Conservation (phyloP, 164 flowering plant species). For the Kingdonia uniflora region DNA sequence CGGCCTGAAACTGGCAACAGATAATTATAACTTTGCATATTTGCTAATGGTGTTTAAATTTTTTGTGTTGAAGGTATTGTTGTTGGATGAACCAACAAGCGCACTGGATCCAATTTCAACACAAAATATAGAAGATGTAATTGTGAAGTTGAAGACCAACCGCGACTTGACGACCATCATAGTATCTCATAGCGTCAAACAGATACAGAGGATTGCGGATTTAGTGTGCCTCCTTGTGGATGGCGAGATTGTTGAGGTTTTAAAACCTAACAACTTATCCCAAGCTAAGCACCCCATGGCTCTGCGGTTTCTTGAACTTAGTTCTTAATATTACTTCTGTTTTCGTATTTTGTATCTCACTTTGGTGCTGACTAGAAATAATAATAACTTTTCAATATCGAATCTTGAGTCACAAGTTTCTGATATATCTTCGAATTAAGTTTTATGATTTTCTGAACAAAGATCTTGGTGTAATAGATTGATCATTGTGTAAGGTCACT, state of each 20-base stretch:
- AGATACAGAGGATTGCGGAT: slow-evolving; percentile 24
- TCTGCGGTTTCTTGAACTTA: slow-evolving; percentile 19
- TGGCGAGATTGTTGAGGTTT: slow-evolving; percentile 23
- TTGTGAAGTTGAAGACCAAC: slow-evolving; percentile 15
- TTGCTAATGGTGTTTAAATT: too few relatives aligned
- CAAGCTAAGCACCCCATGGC: slow-evolving; percentile 25
- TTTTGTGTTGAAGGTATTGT: slow-evolving; percentile 14
- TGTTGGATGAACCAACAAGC: slow-evolving; percentile 28
- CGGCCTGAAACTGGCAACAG: background rate
- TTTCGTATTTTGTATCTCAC: too few relatives aligned
- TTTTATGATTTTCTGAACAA: too few relatives aligned
- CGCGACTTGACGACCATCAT: slow-evolving; percentile 14
- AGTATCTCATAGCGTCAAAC: slow-evolving; percentile 27
- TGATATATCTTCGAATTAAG: too few relatives aligned
- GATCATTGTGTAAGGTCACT: too few relatives aligned
- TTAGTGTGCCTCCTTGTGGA: slow-evolving; percentile 22
- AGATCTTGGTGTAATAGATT: too few relatives aligned
- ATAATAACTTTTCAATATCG: too few relatives aligned
- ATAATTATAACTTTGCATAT: background rate
- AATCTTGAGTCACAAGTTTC: too few relatives aligned
- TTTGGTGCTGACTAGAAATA: too few relatives aligned
- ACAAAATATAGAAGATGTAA: slow-evolving; percentile 22
- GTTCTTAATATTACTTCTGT: slow-evolving; percentile 4
- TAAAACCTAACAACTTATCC: slow-evolving; percentile 15
- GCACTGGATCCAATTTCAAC: slow-evolving; percentile 28